Percentiles rank a stretch among this genome's conserved stretches.
Evolutionary conservation across 768 basidiomycete genomes (phyloP).

Genomic region (Candolleomyces efflorescens): DNA sequence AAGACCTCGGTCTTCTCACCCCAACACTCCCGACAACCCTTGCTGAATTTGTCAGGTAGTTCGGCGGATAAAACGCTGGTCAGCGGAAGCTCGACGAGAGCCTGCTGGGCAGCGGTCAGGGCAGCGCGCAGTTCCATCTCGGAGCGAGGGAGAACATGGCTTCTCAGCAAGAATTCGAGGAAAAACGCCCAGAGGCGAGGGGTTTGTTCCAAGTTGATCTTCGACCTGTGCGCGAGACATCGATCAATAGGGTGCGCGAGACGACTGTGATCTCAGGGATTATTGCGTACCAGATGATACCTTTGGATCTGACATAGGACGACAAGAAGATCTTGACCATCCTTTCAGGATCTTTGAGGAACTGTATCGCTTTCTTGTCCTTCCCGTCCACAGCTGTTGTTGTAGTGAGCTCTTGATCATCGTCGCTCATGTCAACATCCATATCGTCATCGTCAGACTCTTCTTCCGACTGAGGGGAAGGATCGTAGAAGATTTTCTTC

Average conservation of each 20-base stretch:
- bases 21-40: slow-evolving; percentile 46
- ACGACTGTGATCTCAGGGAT: slow-evolving; percentile 11
- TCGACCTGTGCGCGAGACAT: slow-evolving; percentile 27
- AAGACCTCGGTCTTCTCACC: slow-evolving; percentile 37
- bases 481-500: slow-evolving; percentile 6
- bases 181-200: slow-evolving; percentile 44
- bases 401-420: slow-evolving; percentile 17
- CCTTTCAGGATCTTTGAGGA: slow-evolving; percentile 60
- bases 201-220: slow-evolving; percentile 35
- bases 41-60: slow-evolving; percentile 46
- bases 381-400: background rate
- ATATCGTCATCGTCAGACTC: slow-evolving; percentile 13
- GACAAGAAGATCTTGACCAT: slow-evolving; percentile 64
- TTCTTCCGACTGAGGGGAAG: slow-evolving; percentile 1
- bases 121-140: slow-evolving; percentile 45
- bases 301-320: slow-evolving; percentile 62
- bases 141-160: slow-evolving; percentile 35
- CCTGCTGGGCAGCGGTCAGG: slow-evolving; percentile 35
- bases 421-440: slow-evolving; percentile 27
- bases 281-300: slow-evolving; percentile 56
- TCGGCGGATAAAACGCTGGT: slow-evolving; percentile 40
- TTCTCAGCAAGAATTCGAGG: slow-evolving; percentile 41
- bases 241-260: slow-evolving; percentile 1
- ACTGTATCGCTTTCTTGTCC: slow-evolving; percentile 32
- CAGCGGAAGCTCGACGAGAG: slow-evolving; percentile 46